Conservation (phyloP, 305 asterid species). For the Solanum hybrid region DNA sequence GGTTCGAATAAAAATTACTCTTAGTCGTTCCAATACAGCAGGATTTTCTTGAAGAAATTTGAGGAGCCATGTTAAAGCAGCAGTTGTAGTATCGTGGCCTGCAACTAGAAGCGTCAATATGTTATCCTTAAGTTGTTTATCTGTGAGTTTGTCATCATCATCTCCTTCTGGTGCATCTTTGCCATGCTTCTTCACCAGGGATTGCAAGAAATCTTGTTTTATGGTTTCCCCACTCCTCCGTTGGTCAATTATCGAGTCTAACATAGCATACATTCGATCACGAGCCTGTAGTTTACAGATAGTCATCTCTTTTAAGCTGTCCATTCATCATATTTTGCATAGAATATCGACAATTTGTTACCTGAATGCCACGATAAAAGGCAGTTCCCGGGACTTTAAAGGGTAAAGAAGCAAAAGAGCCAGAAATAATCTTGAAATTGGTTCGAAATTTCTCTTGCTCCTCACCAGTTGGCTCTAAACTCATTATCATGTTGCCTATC, state of each 20-base stretch:
- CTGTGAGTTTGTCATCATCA: conserved; percentile 65
- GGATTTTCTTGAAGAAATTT: conserved; percentile 71
- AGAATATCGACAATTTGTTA: conserved; percentile 1
- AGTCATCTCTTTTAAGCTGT: neutral
- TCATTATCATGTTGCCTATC: conserved; percentile 87
- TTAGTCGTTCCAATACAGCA: conserved; percentile 44
- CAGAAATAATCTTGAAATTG: conserved; percentile 70
- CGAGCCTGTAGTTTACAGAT: conserved; percentile 41
- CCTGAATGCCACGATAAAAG: conserved; percentile 70
- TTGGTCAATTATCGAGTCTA: conserved; percentile 49
- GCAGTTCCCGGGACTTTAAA: conserved; percentile 76
- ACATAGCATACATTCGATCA: conserved; percentile 68
- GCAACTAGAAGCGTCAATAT: conserved; percentile 70
- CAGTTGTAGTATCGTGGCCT: conserved; percentile 87
- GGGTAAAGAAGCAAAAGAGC: conserved; percentile 70
- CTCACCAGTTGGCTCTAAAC: conserved; percentile 76
- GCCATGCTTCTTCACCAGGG: conserved; percentile 52
- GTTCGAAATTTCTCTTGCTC: conserved; percentile 68
- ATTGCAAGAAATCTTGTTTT: conserved; percentile 61
- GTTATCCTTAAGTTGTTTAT: conserved; percentile 70
- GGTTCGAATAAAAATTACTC: conserved; percentile 25
- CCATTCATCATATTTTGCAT: neutral
- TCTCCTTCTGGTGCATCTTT: conserved; percentile 37
- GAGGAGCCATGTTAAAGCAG: conserved; percentile 72
- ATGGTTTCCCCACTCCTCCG: conserved; percentile 46